Evolutionary conservation across 2,329 filamentous ascomycete genomes (phyloP).

Genomic region (Aspergillus nomiae): DNA sequence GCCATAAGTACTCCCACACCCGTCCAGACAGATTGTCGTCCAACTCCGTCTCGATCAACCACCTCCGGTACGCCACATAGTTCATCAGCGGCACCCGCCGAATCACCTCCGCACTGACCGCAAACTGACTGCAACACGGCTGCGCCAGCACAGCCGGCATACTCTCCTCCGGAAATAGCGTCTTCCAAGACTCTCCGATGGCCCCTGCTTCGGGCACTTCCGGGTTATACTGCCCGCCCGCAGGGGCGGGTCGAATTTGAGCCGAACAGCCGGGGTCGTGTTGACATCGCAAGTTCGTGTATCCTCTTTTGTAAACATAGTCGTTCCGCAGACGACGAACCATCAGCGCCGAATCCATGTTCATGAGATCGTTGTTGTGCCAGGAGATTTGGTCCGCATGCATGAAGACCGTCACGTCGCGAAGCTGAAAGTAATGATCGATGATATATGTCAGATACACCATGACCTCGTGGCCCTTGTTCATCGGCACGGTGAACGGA

Average conservation of each 20-base stretch:
- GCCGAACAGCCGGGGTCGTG: conserved; percentile 53
- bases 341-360: conserved; percentile 46
- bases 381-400: conserved; percentile 51
- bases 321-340: conserved; percentile 46
- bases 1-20: conserved; percentile 59
- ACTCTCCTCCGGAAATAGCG: conserved; percentile 29
- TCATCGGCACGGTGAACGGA: conserved; percentile 45
- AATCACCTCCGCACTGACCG: conserved; percentile 53
- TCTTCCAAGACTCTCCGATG: conserved; percentile 28
- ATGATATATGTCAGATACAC: conserved; percentile 58
- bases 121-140: conserved; percentile 60
- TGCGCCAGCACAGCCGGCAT: conserved; percentile 48
- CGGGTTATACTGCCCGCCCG: conserved; percentile 11
- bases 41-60: conserved; percentile 53
- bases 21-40: conserved; percentile 51
- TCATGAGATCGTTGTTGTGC: conserved; percentile 54
- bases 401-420: conserved; percentile 54
- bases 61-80: conserved; percentile 53
- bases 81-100: conserved; percentile 46
- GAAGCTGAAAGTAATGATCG: conserved; percentile 54
- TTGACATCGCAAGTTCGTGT: conserved; percentile 55
- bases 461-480: conserved; percentile 59
- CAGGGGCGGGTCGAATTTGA: conserved; percentile 42
- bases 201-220: conserved; percentile 33
- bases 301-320: conserved; percentile 47